Percentiles rank a stretch among this genome's conserved stretches.
phyloP scores from a whole-genome alignment of 306 rosid genomes.

The Vachellia collinsii region DNA sequence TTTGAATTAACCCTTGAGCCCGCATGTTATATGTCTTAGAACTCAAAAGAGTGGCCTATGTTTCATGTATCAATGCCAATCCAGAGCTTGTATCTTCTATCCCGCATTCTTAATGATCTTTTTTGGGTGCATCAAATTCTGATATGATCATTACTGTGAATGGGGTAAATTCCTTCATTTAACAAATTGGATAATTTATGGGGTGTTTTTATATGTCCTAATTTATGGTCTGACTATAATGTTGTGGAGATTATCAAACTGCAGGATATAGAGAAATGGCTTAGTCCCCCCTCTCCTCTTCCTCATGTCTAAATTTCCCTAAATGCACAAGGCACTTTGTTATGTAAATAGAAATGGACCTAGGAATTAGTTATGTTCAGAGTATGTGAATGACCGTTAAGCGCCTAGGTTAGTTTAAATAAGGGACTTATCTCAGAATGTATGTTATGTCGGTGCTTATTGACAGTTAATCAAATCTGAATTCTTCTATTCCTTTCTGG shows the following conservation, averaged over 20 bases:
- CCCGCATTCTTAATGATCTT: neutral
- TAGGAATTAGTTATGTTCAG: neutral
- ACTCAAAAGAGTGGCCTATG: constrained; percentile 29
- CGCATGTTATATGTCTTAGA: neutral
- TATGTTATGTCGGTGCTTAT: neutral
- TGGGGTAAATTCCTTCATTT: constrained; percentile 14
- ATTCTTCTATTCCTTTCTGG: neutral
- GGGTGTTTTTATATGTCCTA: constrained; percentile 16
- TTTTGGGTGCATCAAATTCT: constrained; percentile 2
- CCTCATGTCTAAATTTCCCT: neutral
- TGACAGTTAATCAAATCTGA: neutral
- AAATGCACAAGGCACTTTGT: neutral
- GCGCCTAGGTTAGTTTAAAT: neutral
- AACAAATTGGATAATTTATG: constrained; percentile 23
- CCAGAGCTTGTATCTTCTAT: constrained; percentile 20
- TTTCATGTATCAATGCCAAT: constrained; percentile 1
- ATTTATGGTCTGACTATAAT: constrained; percentile 24
- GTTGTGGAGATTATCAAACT: constrained; percentile 17
- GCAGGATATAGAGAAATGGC: neutral
- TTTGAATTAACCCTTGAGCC: neutral
- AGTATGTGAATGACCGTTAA: neutral
- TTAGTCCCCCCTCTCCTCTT: neutral
- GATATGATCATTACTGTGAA: constrained; percentile 18
- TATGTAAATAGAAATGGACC: neutral
- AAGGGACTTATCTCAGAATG: neutral